Evolutionary conservation across 352 stramenopile species (phyloP), one percentile per base, ranked within the genome.

Genomic region (Pythium inflatum): DNA sequence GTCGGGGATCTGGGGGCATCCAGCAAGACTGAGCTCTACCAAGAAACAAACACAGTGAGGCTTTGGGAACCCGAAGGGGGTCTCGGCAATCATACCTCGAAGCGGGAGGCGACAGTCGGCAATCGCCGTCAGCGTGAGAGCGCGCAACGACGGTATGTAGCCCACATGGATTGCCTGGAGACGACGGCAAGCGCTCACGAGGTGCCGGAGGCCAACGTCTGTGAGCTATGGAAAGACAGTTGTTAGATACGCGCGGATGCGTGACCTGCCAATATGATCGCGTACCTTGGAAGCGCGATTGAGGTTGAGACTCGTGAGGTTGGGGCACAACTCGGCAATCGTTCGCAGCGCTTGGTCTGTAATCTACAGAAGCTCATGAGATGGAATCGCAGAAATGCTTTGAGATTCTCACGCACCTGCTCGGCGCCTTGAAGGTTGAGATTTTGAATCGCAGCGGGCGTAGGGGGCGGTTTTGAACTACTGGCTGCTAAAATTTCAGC

Each of bases 1-100:
- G 2, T 90, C 81, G 7, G 74, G 86, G 14, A 96, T 76, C 62
- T 88, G 77, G 24, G 77, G 79, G 64, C 92, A 98, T 2, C 91
- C 91, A 30, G 82, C 85, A 14, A 98, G 60, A 11, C 65, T 69
- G 40, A 93, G 76, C 38, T 78, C 85, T 92, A 62, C 50, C 18
- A 27, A 12, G 16, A 38, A 18, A 48, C 4, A 36, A 53, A 20
- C 11, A 16, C 12, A 60, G n/a, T 43, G 9, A 43, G 36, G 9
- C 36, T n/a, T n/a, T n/a, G n/a, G n/a, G n/a, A n/a, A n/a, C n/a
- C n/a, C n/a, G n/a, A n/a, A n/a, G n/a, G n/a, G n/a, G n/a, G n/a
- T n/a, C n/a, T n/a, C n/a, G 36, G 9, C 9, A 43, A 43, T 16
- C 24, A 13, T 55, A 89, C 87, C 88, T 71, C 81, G 78, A 36